Evolutionary conservation across 257 asterid genomes (phyloP).

Genomic region (Schizonepeta tenuifolia): DNA sequence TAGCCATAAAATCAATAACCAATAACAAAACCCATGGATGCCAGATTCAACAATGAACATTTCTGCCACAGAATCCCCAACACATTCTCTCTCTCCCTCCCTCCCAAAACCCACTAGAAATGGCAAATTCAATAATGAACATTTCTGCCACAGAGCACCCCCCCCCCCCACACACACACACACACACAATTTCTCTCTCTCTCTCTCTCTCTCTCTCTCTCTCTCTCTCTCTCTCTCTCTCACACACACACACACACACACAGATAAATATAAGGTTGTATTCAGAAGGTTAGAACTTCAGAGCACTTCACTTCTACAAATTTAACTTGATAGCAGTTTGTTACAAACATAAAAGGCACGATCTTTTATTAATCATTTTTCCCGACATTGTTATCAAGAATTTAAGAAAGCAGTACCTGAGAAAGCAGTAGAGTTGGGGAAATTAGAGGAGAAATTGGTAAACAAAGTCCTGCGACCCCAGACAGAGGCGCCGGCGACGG

Average conservation of each 20-base stretch:
- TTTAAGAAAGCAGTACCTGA: constrained; percentile 45
- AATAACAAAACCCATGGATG: constrained; percentile 5
- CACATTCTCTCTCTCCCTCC: background rate
- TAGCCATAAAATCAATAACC: constrained; percentile 18
- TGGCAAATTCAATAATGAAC: too few species aligned
- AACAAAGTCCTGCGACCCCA: constrained; percentile 37
- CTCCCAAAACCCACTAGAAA: background rate
- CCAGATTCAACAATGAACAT: background rate
- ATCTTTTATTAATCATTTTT: background rate
- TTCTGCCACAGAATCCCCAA: background rate
- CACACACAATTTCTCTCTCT: too few species aligned
- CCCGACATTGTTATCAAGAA: background rate
- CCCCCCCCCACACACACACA: too few species aligned
- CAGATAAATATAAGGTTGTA: background rate
- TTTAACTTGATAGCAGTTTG: constrained; percentile 8
- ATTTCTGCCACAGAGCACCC: too few species aligned
- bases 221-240: constrained; percentile 6
- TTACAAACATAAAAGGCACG: background rate
- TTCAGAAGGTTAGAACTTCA: constrained; percentile 16
- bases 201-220: background rate
- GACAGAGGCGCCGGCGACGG: constrained; percentile 33
- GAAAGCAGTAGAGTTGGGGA: constrained; percentile 23
- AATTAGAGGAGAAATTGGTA: constrained; percentile 43
- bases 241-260: background rate
- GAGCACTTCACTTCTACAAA: background rate